Percentiles rank a stretch among this genome's conserved stretches.
Conservation (phyloP, 768 basidiomycete species). For the Tricholoma furcatifolium region DNA sequence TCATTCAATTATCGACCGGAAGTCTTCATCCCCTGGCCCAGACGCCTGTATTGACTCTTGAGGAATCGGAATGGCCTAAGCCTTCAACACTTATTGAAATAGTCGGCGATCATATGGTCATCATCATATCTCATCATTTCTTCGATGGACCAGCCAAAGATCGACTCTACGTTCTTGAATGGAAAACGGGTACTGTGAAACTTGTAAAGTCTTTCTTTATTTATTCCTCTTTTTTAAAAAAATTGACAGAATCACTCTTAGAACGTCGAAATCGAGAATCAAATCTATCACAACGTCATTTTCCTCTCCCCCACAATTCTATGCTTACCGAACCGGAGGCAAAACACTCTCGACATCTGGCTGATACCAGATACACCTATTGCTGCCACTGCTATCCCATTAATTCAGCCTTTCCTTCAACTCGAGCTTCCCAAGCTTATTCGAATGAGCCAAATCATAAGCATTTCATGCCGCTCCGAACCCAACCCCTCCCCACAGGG, state of each 20-base stretch:
- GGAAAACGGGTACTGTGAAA: constrained; percentile 12
- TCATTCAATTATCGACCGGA: constrained; percentile 6
- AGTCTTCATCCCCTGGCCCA: constrained; percentile 9
- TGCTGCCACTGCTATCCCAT: not conserved
- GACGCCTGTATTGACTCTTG: constrained; percentile 25
- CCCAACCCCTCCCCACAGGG: not conserved
- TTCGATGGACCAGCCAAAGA: not conserved
- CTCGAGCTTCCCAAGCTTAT: not conserved
- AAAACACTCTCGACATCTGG: constrained; percentile 4
- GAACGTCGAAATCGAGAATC: not conserved
- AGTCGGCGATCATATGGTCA: constrained; percentile 13
- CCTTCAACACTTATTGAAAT: constrained; percentile 16
- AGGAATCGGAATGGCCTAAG: constrained; percentile 10
- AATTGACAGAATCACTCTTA: not conserved
- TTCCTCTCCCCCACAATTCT: constrained; percentile 1
- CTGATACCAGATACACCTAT: not conserved
- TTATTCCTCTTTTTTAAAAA: not conserved
- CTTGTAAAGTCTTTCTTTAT: constrained; percentile 4
- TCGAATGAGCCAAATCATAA: not conserved
- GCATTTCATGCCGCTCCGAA: not conserved
- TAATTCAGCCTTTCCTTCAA: not conserved
- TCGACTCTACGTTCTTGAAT: constrained; percentile 11
- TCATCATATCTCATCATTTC: constrained; percentile 1
- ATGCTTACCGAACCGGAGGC: not conserved
- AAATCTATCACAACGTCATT: not conserved